Base-by-base conservation (phyloP, 371 early-diverging fungal genomes). In the Mortierella sp. region DNA sequence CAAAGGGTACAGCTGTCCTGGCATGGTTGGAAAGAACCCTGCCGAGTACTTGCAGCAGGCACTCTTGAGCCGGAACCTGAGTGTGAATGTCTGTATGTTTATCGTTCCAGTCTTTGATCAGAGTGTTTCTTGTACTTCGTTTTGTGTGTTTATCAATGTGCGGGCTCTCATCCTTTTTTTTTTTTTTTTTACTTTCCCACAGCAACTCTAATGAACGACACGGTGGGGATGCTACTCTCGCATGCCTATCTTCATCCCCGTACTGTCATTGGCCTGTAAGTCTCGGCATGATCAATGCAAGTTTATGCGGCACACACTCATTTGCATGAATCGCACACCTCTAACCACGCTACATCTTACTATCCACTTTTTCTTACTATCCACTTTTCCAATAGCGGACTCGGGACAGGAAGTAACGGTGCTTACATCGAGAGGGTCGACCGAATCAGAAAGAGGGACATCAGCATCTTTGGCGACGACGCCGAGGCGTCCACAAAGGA, bases 371-470 rank as follows among this genome's bases (percentile, higher is more conserved):
- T 34, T 1, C 24, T 52, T 22, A 44, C 5, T 19, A 39, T 3
- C 40, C 55, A 9, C n/a, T 63, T 22, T n/a, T 19, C 48, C 16
- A 16, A 6, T 69, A 80, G 81, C 39, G 97, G 97, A 76, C 89
- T 98, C 16, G 99, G 99, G 72, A 99, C 99, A 16, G 99, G 99
- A 48, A 92, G 97, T 63, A 99, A 99, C 76, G 97, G 96, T 34
- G 97, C 98, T 7, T 99, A 98, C 86, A 94, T 96, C 76, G 97
- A 98, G 86, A 80, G 90, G 58, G 87, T 96, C 14, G 58, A 71
- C 19, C 90, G 91, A 66, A 76, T 80, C 31, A 19, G 31, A 39
- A 80, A 80, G 58, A 73, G 81, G 71, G 73, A 71, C 40, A 22
- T n/a, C 16, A 70, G 24, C 5, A 5, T 34, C 24, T 11, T 19